Evolutionary conservation across 495 filamentous ascomycete species (phyloP).

Genomic region (Penicillium mononematosum): DNA sequence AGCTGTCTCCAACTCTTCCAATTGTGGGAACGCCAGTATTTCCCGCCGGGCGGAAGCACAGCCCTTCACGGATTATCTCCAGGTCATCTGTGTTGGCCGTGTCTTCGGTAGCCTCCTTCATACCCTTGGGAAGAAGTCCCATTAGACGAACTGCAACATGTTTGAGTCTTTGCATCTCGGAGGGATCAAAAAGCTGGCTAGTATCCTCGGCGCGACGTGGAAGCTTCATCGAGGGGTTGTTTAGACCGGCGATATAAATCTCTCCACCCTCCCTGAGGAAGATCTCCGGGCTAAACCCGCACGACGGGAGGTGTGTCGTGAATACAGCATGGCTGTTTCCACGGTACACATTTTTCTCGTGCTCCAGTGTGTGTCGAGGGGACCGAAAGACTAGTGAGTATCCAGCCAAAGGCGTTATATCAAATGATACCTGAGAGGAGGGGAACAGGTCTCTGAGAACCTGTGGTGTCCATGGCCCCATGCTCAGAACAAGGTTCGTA

Average conservation of each 20-base stretch:
- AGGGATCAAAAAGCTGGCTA: constrained; percentile 42
- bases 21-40: constrained; percentile 61
- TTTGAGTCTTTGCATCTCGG: constrained; percentile 52
- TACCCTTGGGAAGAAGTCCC: constrained; percentile 32
- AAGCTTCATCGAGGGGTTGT: constrained; percentile 56
- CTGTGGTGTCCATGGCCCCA: constrained; percentile 66
- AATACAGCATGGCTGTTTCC: constrained; percentile 68
- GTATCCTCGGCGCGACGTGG: constrained; percentile 52
- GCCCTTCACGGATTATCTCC: constrained; percentile 59
- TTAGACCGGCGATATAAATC: constrained; percentile 74
- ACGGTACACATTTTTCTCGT: constrained; percentile 26
- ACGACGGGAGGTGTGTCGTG: constrained; percentile 48
- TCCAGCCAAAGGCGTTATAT: constrained; percentile 64
- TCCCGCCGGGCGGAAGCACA: constrained; percentile 74
- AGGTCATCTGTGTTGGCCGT: constrained; percentile 48
- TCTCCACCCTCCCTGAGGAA: constrained; percentile 64
- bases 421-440: constrained; percentile 44
- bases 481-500: constrained; percentile 61
- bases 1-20: constrained; percentile 49
- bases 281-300: constrained; percentile 68
- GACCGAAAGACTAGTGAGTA: constrained; percentile 68
- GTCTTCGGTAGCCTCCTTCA: constrained; percentile 22
- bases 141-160: constrained; percentile 56
- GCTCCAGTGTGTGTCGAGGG: constrained; percentile 47
- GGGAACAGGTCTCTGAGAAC: constrained; percentile 67